Conservation (phyloP, 2,329 filamentous ascomycete species). For the Colletotrichum filicis region DNA sequence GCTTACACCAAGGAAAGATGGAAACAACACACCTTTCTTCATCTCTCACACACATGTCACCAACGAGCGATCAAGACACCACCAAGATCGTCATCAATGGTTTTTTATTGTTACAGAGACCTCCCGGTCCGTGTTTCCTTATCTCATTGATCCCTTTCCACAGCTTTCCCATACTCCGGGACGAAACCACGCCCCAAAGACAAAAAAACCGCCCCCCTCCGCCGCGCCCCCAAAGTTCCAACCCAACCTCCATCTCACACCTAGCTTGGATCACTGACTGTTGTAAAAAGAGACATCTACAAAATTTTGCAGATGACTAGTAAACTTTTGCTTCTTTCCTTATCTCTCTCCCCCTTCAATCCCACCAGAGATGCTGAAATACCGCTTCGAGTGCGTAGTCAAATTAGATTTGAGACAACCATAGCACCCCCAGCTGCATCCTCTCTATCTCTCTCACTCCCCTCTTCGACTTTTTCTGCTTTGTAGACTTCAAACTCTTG, state of each 20-base stretch:
- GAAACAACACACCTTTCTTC: too few relatives aligned
- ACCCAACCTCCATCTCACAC: neutral
- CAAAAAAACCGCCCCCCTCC: neutral
- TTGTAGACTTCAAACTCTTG: constrained; percentile 13
- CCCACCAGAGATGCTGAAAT: constrained; percentile 5
- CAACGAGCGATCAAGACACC: neutral
- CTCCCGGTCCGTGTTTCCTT: neutral
- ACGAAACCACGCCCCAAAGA: neutral
- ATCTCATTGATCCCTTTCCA: constrained; percentile 3
- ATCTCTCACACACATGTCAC: neutral
- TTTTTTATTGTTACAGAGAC: constrained; percentile 5
- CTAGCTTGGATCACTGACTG: neutral
- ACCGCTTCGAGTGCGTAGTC: constrained; percentile 11
- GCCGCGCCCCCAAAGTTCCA: neutral
- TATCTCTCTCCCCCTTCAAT: neutral
- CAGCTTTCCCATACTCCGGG: neutral
- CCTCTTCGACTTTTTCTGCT: neutral
- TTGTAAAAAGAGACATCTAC: constrained; percentile 19
- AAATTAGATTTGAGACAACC: constrained; percentile 26
- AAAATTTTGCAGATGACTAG: constrained; percentile 14
- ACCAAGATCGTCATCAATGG: constrained; percentile 9
- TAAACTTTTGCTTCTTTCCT: neutral
- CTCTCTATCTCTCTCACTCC: neutral
- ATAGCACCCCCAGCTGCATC: neutral
- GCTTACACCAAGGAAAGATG: neutral